Percentiles rank a stretch among this genome's conserved stretches.
Evolutionary conservation across 2,329 filamentous ascomycete genomes (phyloP).

Genomic region (Xylaria sp.): DNA sequence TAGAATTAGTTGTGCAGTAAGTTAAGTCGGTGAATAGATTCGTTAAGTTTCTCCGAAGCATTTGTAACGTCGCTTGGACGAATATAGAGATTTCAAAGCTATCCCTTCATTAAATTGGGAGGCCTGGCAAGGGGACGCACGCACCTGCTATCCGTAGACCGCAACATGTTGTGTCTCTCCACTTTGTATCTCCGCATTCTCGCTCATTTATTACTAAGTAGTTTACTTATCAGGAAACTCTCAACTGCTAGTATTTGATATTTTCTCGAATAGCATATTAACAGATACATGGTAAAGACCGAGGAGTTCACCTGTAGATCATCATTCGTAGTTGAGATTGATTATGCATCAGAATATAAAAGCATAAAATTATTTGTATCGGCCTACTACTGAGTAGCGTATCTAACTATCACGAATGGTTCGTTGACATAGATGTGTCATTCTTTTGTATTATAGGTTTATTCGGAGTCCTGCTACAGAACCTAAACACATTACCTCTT

Average conservation of each 20-base stretch:
- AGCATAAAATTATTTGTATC: too few species aligned
- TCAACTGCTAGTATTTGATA: not conserved
- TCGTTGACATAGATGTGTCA: too few species aligned
- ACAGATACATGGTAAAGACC: not conserved
- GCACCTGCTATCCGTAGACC: not conserved
- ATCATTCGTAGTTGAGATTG: too few species aligned
- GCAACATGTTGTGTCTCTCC: not conserved
- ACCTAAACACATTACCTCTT: too few species aligned
- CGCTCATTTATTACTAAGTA: not conserved
- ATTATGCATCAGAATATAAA: too few species aligned
- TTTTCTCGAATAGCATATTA: not conserved
- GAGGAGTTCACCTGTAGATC: not conserved
- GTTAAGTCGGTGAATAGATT: not conserved
- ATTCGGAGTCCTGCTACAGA: too few species aligned
- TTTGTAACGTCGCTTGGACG: not conserved
- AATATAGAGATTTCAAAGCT: not conserved
- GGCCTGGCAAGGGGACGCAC: not conserved
- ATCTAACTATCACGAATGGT: too few species aligned
- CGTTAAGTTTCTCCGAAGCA: not conserved
- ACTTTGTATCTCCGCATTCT: not conserved
- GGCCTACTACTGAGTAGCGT: too few species aligned
- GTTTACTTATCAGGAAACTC: not conserved
- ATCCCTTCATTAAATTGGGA: not conserved
- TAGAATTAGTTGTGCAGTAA: not conserved
- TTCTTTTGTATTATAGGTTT: too few species aligned